Percentiles rank a stretch among this genome's conserved stretches.
Conservation (phyloP, 2,329 filamentous ascomycete genomes). For the Cytospora piceicola region DNA sequence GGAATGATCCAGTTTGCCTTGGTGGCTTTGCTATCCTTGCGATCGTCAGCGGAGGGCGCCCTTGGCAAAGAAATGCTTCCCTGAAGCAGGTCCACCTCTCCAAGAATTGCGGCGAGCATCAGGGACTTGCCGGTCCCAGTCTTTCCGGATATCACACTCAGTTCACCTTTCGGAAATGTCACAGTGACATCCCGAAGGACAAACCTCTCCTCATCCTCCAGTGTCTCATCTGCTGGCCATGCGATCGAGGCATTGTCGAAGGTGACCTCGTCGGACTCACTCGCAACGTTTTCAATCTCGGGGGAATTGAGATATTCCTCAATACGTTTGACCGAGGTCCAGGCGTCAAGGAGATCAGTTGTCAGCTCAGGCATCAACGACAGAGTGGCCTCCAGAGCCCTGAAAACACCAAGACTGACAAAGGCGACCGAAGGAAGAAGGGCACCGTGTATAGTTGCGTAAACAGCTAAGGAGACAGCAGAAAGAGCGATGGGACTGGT, state of each 20-base stretch:
- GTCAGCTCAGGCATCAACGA: conserved; percentile 74
- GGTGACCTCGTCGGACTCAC: conserved; percentile 60
- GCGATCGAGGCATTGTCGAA: conserved; percentile 72
- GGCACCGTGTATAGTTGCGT: conserved; percentile 64
- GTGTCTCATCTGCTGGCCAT: conserved; percentile 71
- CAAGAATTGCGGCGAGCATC: conserved; percentile 72
- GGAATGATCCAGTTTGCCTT: conserved; percentile 70
- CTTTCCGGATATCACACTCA: conserved; percentile 76
- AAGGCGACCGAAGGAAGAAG: conserved; percentile 77
- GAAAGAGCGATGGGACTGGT: conserved; percentile 74
- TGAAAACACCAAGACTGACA: conserved; percentile 75
- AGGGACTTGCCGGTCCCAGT: conserved; percentile 81
- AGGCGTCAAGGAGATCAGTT: conserved; percentile 71
- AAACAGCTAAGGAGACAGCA: conserved; percentile 70
- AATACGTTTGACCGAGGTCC: conserved; percentile 73
- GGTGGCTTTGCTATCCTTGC: conserved; percentile 66
- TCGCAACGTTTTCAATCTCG: conserved; percentile 61
- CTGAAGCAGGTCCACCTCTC: conserved; percentile 71
- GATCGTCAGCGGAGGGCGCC: conserved; percentile 54
- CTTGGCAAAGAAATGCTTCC: conserved; percentile 63
- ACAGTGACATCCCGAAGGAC: conserved; percentile 67
- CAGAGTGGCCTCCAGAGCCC: conserved; percentile 71
- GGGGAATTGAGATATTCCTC: conserved; percentile 70
- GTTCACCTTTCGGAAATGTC: conserved; percentile 67
- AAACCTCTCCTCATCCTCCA: conserved; percentile 63